Evolutionary conservation across 225 moss, liverwort and hornwort species (phyloP), one percentile per base, ranked within the genome.

Genomic region (Polytrichum commune): DNA sequence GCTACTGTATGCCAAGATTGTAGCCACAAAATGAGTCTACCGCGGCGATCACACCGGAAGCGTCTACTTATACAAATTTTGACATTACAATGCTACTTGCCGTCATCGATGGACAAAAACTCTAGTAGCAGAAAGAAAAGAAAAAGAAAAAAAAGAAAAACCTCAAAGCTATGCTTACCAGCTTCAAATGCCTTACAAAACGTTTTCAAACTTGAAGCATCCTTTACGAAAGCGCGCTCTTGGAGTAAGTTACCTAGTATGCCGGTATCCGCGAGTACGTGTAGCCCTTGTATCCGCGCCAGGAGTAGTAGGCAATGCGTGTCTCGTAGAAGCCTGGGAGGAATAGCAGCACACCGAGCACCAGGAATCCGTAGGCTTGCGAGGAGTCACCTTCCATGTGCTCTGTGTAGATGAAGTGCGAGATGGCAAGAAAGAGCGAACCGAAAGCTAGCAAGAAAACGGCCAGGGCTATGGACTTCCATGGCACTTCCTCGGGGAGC

Each of bases 311-410:
- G 1, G 94, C 94, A 64, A 92, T 89, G 33, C 92, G 90, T 62
- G 92, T 92, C 79, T 97, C 96, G 60, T 97, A 97, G 61, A 97
- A 97, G 6, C 94, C 96, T 4, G 94, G 94, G 19, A 97, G 80
- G 18, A 97, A 94, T 5, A 97, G 73, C 5, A 97, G 90, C 53
- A 92, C 65, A 16, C 96, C 96, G 19, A 94, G 80, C 62, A 84
- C 79, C 53, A 97, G 82, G 72, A 92, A 92, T 5, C 96, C 92
- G 26, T 88, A 92, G 27, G 86, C 96, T 76, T 94, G 96, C 7
- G 88, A 84, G 0, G 89, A 82, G 65, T 94, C 96, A 3, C 94
- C 96, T 13, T 92, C 94, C 92, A 97, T 97, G 74, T 97, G 94
- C 75, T 75, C 70, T 18, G 86, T 84, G 74, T 92, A 87, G 24